phyloP scores from a whole-genome alignment of 495 filamentous ascomycete genomes.

The Neurospora pannonica region DNA sequence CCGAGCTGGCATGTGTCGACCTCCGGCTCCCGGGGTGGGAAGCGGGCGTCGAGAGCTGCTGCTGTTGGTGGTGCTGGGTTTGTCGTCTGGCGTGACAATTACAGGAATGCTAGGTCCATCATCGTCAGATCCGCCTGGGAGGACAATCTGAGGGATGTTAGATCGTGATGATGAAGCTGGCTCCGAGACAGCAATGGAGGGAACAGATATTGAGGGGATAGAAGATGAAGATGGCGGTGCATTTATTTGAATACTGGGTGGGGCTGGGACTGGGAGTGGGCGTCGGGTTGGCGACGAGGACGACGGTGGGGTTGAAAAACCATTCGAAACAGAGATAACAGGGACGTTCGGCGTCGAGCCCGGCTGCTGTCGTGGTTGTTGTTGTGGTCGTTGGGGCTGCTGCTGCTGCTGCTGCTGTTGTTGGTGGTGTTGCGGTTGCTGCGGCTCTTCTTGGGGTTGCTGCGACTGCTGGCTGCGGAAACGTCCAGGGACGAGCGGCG shows the following conservation, averaged over 20 bases:
- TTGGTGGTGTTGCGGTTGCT: background rate
- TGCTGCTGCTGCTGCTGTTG: constrained; percentile 7
- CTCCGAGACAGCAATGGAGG: constrained; percentile 38
- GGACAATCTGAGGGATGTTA: constrained; percentile 6
- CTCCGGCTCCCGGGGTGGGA: constrained; percentile 25
- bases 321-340: constrained; percentile 51
- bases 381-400: background rate
- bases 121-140: constrained; percentile 11
- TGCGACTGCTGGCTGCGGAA: constrained; percentile 15
- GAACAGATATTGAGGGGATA: constrained; percentile 24
- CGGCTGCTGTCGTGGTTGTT: constrained; percentile 2
- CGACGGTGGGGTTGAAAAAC: constrained; percentile 26
- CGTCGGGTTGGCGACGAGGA: constrained; percentile 20
- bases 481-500: constrained; percentile 17
- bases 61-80: constrained; percentile 5
- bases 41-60: constrained; percentile 26
- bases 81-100: constrained; percentile 34
- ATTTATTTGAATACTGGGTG: constrained; percentile 31
- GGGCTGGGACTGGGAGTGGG: constrained; percentile 27
- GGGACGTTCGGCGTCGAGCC: constrained; percentile 33
- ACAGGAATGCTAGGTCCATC: constrained; percentile 33
- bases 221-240: constrained; percentile 15
- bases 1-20: constrained; percentile 28
- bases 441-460: constrained; percentile 14
- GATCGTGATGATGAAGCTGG: constrained; percentile 4